phyloP scores from a whole-genome alignment of 805 yeast genomes.

The Kuraishia hungarica region DNA sequence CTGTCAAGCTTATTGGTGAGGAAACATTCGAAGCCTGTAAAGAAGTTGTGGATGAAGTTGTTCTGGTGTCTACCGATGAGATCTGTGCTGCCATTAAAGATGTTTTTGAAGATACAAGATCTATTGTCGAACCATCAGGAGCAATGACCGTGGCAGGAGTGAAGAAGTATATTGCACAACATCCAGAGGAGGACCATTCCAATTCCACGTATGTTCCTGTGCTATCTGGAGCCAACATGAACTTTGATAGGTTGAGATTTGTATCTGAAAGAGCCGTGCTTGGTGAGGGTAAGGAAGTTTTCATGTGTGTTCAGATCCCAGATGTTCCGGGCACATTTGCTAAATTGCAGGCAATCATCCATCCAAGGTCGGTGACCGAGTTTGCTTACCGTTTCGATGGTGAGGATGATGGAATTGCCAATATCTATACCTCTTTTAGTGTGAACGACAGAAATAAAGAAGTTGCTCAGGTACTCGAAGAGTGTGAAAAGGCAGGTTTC shows the following conservation, averaged over 20 bases:
- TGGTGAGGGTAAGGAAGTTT: constrained; percentile 98
- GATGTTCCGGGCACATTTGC: constrained; percentile 89
- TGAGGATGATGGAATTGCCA: constrained; percentile 43
- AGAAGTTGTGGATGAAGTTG: constrained; percentile 78
- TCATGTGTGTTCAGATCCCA: constrained; percentile 83
- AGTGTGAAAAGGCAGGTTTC: constrained; percentile 56
- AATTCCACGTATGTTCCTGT: constrained; percentile 72
- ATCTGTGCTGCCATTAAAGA: constrained; percentile 95
- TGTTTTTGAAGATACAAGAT: constrained; percentile 90
- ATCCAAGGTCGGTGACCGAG: constrained; percentile 90
- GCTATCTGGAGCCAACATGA: constrained; percentile 96
- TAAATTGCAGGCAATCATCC: constrained; percentile 64
- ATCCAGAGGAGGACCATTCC: constrained; percentile 66
- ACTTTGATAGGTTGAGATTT: constrained; percentile 91
- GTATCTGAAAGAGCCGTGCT: constrained; percentile 95
- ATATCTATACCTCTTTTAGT: constrained; percentile 81
- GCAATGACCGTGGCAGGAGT: constrained; percentile 94
- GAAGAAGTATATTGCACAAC: constrained; percentile 64
- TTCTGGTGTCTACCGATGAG: constrained; percentile 84
- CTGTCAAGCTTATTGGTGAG: constrained; percentile 82
- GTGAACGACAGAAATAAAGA: constrained; percentile 74
- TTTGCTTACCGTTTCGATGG: constrained; percentile 76
- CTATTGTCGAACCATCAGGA: constrained; percentile 94
- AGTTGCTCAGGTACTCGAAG: constrained; percentile 50
- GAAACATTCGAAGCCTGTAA: constrained; percentile 82